Percentiles rank a stretch among this genome's conserved stretches.
Evolutionary conservation across 1,284 basidiomycete species (phyloP).

Genomic region (Irpex rosettiformis): DNA sequence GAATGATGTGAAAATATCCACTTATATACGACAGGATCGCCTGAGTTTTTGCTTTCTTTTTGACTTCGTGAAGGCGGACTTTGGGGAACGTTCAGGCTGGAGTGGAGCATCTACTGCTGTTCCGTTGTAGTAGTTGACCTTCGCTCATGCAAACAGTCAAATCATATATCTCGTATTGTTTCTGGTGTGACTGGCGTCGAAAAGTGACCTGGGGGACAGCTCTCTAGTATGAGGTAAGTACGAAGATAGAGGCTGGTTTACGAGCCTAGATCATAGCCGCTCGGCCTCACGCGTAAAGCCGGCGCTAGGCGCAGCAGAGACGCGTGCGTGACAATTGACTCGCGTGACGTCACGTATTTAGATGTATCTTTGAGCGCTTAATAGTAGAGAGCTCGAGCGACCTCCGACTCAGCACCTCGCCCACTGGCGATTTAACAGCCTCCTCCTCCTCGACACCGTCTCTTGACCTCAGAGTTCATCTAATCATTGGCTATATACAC

Average conservation of each 20-base stretch:
- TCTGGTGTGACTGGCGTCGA: too few species aligned
- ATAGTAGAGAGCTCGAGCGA: background rate
- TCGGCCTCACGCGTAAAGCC: too few species aligned
- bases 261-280: too few species aligned
- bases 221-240: too few species aligned
- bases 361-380: background rate
- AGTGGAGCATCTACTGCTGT: background rate
- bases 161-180: too few species aligned
- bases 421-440: background rate
- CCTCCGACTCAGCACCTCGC: background rate
- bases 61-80: background rate
- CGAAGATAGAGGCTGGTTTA: too few species aligned
- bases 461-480: too few species aligned
- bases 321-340: constrained; percentile 1
- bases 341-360: background rate
- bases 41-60: too few species aligned
- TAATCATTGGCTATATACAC: background rate
- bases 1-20: background rate
- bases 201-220: too few species aligned
- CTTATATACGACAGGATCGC: too few species aligned
- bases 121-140: background rate
- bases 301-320: too few species aligned
- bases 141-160: background rate
- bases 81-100: background rate
- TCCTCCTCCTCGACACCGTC: background rate